Conservation (phyloP, 2,329 filamentous ascomycete species). For the Botrytis deweyae region DNA sequence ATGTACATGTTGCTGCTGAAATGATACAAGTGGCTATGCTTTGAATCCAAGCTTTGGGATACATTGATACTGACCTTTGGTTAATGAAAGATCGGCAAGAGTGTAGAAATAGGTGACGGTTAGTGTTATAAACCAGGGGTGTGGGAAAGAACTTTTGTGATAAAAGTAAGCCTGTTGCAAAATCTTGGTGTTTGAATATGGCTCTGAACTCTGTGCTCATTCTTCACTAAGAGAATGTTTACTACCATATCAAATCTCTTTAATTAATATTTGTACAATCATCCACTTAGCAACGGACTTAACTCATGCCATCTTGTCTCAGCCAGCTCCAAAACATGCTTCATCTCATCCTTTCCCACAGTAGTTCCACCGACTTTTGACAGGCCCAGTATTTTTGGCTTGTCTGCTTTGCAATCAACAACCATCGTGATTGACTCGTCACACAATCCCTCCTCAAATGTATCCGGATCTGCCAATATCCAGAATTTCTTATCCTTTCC, state of each 20-base stretch:
- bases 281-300: slow-evolving; percentile 30
- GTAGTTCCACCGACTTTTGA: slow-evolving; percentile 81
- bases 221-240: background rate
- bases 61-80: background rate
- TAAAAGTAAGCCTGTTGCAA: background rate
- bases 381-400: slow-evolving; percentile 64
- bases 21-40: background rate
- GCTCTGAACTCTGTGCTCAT: background rate
- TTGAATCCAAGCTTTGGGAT: background rate
- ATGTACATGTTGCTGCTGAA: background rate
- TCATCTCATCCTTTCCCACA: slow-evolving; percentile 63
- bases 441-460: slow-evolving; percentile 83
- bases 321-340: slow-evolving; percentile 57
- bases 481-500: slow-evolving; percentile 62
- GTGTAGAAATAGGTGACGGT: background rate
- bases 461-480: slow-evolving; percentile 85
- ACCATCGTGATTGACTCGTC: slow-evolving; percentile 80
- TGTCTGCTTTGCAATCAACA: slow-evolving; percentile 56
- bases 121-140: background rate
- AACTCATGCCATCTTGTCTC: slow-evolving; percentile 62
- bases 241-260: slow-evolving; percentile 7
- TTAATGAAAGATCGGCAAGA: background rate
- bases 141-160: background rate
- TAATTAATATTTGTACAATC: slow-evolving; percentile 21
- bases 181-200: background rate